Evolutionary conservation across 305 asterid species (phyloP).

Genomic region (Vinca major): DNA sequence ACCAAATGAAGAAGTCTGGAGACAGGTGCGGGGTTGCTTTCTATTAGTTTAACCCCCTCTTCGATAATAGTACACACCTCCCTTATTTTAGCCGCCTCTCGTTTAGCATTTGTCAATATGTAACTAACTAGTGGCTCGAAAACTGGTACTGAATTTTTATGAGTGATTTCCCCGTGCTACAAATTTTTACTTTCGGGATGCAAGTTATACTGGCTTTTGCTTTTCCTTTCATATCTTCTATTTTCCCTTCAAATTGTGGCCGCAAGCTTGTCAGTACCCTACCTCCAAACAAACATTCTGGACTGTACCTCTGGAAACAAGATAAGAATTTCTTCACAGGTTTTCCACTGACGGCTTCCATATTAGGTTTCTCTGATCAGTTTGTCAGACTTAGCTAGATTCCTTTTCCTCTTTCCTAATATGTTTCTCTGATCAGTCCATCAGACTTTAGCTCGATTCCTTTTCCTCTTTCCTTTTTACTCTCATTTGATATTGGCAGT

Average conservation of each 20-base stretch:
- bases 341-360: not conserved
- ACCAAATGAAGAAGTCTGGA: constrained; percentile 96
- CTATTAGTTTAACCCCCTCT: not conserved
- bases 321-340: not conserved
- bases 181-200: not conserved
- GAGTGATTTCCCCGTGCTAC: not conserved
- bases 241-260: not conserved
- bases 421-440: not conserved
- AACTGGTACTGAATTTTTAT: not conserved
- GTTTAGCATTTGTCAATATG: too few species aligned
- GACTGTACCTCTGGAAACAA: too few species aligned
- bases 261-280: too few species aligned
- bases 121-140: too few species aligned
- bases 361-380: not conserved
- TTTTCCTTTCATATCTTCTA: not conserved
- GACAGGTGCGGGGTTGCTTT: constrained; percentile 40
- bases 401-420: not conserved
- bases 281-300: too few species aligned
- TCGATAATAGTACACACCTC: not conserved
- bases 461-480: not conserved
- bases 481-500: not conserved
- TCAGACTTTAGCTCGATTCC: not conserved
- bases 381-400: not conserved
- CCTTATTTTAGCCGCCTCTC: too few species aligned
- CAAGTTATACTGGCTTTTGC: not conserved